These are phyloP conservation scores for Pachyrhizus erosus DNA, from an alignment of 306 rosid species.

Conservation along the genomic window DNA sequence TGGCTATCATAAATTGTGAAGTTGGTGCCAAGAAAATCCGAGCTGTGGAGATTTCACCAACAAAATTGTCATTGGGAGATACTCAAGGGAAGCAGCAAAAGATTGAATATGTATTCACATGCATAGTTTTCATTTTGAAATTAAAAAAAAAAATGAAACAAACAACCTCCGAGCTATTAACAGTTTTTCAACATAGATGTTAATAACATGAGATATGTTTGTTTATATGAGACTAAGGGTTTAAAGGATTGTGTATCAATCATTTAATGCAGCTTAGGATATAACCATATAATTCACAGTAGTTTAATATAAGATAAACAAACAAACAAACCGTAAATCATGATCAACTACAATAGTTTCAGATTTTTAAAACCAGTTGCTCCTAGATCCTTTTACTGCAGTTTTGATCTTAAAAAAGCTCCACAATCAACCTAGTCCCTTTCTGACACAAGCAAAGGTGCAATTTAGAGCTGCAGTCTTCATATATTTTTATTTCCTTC, in stretches of 20 bases:
- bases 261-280: slow-evolving; percentile 8
- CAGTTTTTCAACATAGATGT: slow-evolving; percentile 14
- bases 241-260: background rate
- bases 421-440: background rate
- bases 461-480: background rate
- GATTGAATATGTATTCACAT: background rate
- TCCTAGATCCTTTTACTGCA: background rate
- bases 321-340: slow-evolving; percentile 14
- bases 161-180: slow-evolving; percentile 70
- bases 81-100: slow-evolving; percentile 1
- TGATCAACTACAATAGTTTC: background rate
- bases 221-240: background rate
- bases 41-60: slow-evolving; percentile 62
- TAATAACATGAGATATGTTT: background rate
- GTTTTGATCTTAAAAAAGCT: background rate
- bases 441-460: background rate
- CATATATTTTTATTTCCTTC: background rate
- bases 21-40: slow-evolving; percentile 96
- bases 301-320: background rate
- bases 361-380: background rate
- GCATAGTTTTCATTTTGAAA: background rate
- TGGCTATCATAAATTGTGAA: slow-evolving; percentile 92
- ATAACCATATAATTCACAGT: background rate
- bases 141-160: background rate
- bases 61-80: slow-evolving; percentile 9